phyloP scores from a whole-genome alignment of 306 rosid genomes.

The Psophocarpus tetragonolobus region DNA sequence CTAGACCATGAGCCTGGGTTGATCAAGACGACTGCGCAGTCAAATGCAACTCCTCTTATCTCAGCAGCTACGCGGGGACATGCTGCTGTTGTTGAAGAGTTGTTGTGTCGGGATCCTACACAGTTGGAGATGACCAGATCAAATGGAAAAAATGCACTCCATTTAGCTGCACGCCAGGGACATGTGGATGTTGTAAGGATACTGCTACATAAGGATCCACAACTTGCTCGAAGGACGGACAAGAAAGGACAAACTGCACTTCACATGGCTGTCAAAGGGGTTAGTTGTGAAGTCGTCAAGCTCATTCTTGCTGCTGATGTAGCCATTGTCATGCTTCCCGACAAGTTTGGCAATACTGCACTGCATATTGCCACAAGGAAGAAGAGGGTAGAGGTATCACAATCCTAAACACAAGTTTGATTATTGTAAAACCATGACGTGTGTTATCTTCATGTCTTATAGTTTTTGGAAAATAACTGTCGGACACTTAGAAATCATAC shows the following conservation, averaged over 20 bases:
- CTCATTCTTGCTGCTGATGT: constrained; percentile 63
- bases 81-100: constrained; percentile 56
- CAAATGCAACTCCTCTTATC: constrained; percentile 83
- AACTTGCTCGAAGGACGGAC: constrained; percentile 74
- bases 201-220: constrained; percentile 64
- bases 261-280: constrained; percentile 94
- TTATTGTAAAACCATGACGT: background rate
- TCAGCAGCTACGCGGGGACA: constrained; percentile 82
- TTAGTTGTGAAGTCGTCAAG: constrained; percentile 70
- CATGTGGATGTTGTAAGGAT: constrained; percentile 59
- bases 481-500: too few species aligned
- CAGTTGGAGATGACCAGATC: constrained; percentile 68
- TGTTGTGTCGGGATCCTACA: constrained; percentile 53
- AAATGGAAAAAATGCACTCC: constrained; percentile 87
- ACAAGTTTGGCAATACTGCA: constrained; percentile 79
- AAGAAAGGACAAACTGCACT: constrained; percentile 88
- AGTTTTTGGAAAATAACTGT: background rate
- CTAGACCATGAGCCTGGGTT: constrained; percentile 69
- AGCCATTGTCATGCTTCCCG: constrained; percentile 76
- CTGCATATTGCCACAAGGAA: constrained; percentile 94
- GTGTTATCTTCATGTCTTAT: background rate
- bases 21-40: constrained; percentile 72
- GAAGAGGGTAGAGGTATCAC: constrained; percentile 73
- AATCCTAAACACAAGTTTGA: background rate
- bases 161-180: constrained; percentile 87